Evolutionary conservation across 768 basidiomycete genomes (phyloP), one percentile per base, ranked within the genome.

Genomic region (Daedalea quercina): DNA sequence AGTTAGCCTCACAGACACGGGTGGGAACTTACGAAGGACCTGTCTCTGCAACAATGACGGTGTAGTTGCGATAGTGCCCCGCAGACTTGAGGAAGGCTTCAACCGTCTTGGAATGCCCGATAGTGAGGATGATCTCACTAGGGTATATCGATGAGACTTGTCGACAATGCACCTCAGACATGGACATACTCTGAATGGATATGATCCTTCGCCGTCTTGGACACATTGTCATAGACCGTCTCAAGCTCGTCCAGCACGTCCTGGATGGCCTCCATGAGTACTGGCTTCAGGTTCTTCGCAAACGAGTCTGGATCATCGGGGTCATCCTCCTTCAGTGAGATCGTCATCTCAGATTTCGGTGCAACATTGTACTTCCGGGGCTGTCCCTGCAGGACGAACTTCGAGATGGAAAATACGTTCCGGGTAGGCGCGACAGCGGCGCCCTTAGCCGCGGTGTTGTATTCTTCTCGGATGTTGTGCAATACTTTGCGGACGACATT

Each of bases 211-310:
- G 94, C 92, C 60, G 89, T 90, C 73, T 90, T 95, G 9, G 90
- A 89, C 19, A 98, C 86, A 61, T 87, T 94, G 60, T 96, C 90
- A 60, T 97, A 92, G 1, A 95, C 94, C 2, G 90, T 94, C 67
- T 96, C 94, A 34, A 99, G 75, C 68, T 99, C 96, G 59, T 96
- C 93, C 43, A 96, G 76, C 17, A 97, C 90, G 64, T 97, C 95
- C 64, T 95, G 89, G 48, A 99, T 94, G 7, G 94, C 96, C 68
- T 96, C 93, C 78, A 97, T 92, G 51, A 99, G 76, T 1, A 96
- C 87, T 2, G 95, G 95, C 70, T 94, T 96, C 48, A 98, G 67
- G 33, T 79, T 80, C 37, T 76, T 72, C 9, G 89, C 83, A 62
- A 90, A 89, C 15, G 85, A 83, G 62, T 90, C 87, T 0, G 85